Conservation (phyloP, 192 early-diverging fungal genomes). For the Lunasporangiospora selenospora region DNA sequence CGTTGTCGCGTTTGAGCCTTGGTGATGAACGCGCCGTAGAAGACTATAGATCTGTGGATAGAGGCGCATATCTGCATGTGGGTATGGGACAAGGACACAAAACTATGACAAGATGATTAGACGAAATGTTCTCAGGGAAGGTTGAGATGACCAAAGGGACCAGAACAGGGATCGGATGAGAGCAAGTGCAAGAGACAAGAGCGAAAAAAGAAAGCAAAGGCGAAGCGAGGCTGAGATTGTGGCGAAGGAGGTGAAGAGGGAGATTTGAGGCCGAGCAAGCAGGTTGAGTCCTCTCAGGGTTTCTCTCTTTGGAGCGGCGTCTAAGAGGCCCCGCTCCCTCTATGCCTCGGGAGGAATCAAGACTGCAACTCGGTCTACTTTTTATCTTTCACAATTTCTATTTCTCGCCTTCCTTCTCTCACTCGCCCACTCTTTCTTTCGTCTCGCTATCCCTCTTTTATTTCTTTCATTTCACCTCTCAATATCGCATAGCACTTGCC, state of each 20-base stretch:
- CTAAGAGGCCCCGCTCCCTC: background rate
- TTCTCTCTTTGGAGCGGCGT: conserved; percentile 11
- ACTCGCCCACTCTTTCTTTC: conserved; percentile 4
- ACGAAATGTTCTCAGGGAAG: conserved; percentile 24
- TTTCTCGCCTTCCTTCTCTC: background rate
- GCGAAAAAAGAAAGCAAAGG: background rate
- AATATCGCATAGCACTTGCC: background rate
- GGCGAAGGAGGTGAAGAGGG: conserved; percentile 16
- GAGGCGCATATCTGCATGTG: too few relatives aligned
- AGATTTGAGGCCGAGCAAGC: too few relatives aligned
- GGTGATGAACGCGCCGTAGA: background rate
- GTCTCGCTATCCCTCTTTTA: conserved; percentile 2
- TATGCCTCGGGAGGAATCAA: background rate
- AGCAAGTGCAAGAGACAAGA: background rate
- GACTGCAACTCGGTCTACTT: background rate
- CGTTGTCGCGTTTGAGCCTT: background rate
- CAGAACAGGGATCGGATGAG: background rate
- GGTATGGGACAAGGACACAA: too few relatives aligned
- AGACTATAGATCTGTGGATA: too few relatives aligned
- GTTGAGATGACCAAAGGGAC: background rate
- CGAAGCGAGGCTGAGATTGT: too few relatives aligned
- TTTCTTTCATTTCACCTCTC: background rate
- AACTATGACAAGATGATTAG: background rate
- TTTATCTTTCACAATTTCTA: background rate
- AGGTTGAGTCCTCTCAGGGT: conserved; percentile 11